Evolutionary conservation across 2,329 filamentous ascomycete genomes (phyloP).

Genomic region (Orbilia javanica): DNA sequence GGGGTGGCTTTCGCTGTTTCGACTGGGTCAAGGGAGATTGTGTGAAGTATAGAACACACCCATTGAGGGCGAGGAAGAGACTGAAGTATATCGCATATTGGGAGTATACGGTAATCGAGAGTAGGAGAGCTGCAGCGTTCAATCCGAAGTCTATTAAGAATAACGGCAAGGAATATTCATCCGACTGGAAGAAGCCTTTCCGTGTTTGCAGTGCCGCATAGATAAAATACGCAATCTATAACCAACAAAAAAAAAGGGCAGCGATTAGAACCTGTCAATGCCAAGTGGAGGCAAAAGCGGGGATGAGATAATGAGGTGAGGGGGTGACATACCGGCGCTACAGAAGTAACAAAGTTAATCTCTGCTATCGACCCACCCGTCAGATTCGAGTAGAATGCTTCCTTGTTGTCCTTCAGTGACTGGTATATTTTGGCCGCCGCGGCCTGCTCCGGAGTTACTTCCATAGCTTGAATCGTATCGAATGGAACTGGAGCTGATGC

Average conservation of each 20-base stretch:
- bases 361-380: constrained; percentile 85
- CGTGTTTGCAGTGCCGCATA: constrained; percentile 91
- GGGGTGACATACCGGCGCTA: constrained; percentile 79
- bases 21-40: constrained; percentile 67
- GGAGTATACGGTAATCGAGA: constrained; percentile 88
- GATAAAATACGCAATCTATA: constrained; percentile 81
- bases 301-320: too few relatives aligned
- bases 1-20: constrained; percentile 65
- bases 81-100: constrained; percentile 79
- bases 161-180: constrained; percentile 73
- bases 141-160: constrained; percentile 86
- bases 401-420: constrained; percentile 88
- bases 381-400: constrained; percentile 93
- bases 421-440: constrained; percentile 57
- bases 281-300: not conserved
- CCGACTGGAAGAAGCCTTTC: constrained; percentile 81
- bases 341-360: constrained; percentile 86
- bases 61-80: constrained; percentile 79
- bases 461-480: constrained; percentile 11
- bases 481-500: not conserved
- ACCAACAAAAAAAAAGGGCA: not conserved
- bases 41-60: constrained; percentile 72
- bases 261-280: constrained; percentile 56
- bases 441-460: constrained; percentile 48
- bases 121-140: constrained; percentile 83